Evolutionary conservation across 2,329 filamentous ascomycete species (phyloP), one percentile per base, ranked within the genome.

Genomic region (Colletotrichum sp.): DNA sequence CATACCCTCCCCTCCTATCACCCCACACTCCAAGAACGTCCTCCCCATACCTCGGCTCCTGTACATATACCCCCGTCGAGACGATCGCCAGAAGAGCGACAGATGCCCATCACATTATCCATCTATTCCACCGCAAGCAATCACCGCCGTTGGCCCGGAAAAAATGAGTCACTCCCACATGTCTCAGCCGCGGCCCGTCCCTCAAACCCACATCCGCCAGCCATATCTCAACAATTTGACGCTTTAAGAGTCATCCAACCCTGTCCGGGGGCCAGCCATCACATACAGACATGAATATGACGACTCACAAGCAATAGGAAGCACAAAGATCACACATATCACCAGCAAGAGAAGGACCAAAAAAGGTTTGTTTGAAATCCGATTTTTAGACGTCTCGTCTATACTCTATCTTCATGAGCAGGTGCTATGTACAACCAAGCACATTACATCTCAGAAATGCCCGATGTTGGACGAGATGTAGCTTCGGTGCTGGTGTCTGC

Each of bases 301-400:
- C 26, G 5, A n/a, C 13, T 26, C 30, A 18, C 18, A 36, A 44
- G 39, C 8, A 21, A 67, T 7, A n/a, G 26, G n/a, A 13, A 34
- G 7, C 21, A 12, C 24, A 44, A 8, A 34, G 5, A 52, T 60
- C 34, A 72, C 39, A 28, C 9, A 30, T 12, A 39, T 18, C 18
- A 57, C 15, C 16, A n/a, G 30, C 49, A 28, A 26, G 18, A 6
- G n/a, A 39, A 9, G 3, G 4, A 9, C 26, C 10, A 13, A n/a
- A 9, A n/a, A 10, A 34, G 34, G 26, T n/a, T 49, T 34, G 63
- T 66, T 44, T 71, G 71, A 75, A 71, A 75, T 76, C 44, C 24
- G 73, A 52, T 71, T 69, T 71, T 69, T 75, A 76, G 71, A 71
- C 72, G 55, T 76, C 66, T 75, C 32, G 71, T 75, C 71, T 63